These are phyloP conservation scores for Magnusiomyces fungicola DNA, from an alignment of 1,139 yeast genomes.

Conservation along the genomic window DNA sequence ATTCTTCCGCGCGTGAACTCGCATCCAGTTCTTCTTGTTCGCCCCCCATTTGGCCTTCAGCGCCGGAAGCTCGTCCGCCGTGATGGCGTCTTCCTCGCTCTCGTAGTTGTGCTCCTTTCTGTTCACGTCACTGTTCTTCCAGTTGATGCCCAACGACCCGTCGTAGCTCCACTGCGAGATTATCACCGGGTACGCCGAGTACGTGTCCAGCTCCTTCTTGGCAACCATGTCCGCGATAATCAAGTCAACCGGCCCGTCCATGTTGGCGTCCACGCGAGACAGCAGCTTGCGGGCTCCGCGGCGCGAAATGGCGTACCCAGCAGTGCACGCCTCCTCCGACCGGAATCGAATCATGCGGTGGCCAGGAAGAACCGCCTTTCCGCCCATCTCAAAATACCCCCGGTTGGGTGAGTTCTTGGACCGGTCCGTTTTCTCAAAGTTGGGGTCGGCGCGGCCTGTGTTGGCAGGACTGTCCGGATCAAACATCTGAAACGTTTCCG, in stretches of 20 bases:
- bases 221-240: background rate
- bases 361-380: background rate
- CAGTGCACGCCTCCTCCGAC: conserved; percentile 2
- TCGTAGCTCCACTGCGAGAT: conserved; percentile 18
- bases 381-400: background rate
- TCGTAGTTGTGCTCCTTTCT: background rate
- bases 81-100: no score
- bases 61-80: no score
- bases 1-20: no score
- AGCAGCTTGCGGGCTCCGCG: conserved; percentile 1
- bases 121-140: conserved; percentile 12
- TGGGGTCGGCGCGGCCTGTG: background rate
- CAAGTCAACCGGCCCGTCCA: conserved; percentile 2
- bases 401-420: background rate
- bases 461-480: background rate
- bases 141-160: conserved; percentile 17
- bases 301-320: background rate
- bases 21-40: no score
- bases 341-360: background rate
- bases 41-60: no score
- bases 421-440: background rate
- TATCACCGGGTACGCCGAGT: conserved; percentile 17
- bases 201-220: conserved; percentile 13
- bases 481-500: background rate
- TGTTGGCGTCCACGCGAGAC: background rate